Evolutionary conservation across 768 basidiomycete species (phyloP).

Genomic region (Tulasnella sp.): DNA sequence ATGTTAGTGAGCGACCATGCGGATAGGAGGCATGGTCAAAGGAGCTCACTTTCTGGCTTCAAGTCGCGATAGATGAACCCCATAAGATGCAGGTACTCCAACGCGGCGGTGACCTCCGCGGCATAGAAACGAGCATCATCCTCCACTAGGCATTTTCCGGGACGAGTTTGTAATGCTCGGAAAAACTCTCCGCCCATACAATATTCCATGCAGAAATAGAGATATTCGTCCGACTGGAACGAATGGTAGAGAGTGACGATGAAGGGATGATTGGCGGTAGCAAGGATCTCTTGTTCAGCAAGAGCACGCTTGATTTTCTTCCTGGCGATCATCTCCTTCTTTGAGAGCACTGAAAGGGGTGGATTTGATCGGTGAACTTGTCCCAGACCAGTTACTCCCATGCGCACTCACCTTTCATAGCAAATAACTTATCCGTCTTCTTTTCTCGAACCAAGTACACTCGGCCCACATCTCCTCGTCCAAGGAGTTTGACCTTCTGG

Average conservation of each 20-base stretch:
- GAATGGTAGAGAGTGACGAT: conserved; percentile 99
- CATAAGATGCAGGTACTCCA: conserved; percentile 99
- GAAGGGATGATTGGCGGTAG: conserved; percentile 98
- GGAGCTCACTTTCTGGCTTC: conserved; percentile 94
- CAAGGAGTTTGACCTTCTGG: conserved; percentile 96
- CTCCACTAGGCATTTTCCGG: conserved; percentile 95
- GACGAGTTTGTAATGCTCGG: conserved; percentile 92
- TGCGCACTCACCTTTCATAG: conserved; percentile 89
- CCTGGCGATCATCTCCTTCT: conserved; percentile 99
- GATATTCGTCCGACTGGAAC: conserved; percentile 96
- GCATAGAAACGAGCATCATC: conserved; percentile 97
- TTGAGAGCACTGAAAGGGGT: conserved; percentile 78
- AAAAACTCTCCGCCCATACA: conserved; percentile 99
- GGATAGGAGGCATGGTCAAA: not conserved
- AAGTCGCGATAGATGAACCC: conserved; percentile 99
- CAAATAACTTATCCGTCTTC: conserved; percentile 93
- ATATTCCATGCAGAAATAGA: conserved; percentile 99
- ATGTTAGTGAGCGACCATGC: not conserved
- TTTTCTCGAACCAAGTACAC: conserved; percentile 98
- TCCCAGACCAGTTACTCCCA: conserved; percentile 20
- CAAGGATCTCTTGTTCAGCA: conserved; percentile 98
- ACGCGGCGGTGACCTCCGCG: conserved; percentile 94
- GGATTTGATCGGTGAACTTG: conserved; percentile 38
- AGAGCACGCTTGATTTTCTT: conserved; percentile 99
- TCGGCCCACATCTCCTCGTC: conserved; percentile 97